phyloP scores from a whole-genome alignment of 805 yeast species.

The Yamadazyma kitorensis region DNA sequence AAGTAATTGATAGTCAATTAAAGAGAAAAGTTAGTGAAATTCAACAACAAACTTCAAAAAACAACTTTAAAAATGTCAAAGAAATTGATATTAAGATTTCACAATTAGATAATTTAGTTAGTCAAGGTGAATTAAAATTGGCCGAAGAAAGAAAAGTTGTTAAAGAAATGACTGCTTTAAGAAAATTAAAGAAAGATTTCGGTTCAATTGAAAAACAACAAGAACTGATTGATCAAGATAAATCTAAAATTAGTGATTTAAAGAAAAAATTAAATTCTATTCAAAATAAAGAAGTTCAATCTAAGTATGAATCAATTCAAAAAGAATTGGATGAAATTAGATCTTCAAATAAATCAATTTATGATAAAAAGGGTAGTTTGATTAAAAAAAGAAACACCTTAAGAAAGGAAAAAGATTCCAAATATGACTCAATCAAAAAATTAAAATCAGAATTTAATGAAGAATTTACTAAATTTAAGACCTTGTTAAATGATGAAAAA shows the following conservation, averaged over 20 bases:
- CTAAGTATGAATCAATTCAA: constrained; percentile 65
- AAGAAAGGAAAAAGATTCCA: constrained; percentile 64
- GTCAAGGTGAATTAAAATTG: constrained; percentile 74
- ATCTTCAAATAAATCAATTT: constrained; percentile 54
- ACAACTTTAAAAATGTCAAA: constrained; percentile 60
- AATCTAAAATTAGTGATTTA: constrained; percentile 69
- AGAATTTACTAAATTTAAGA: constrained; percentile 68
- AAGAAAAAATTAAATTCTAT: constrained; percentile 61
- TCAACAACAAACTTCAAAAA: constrained; percentile 66
- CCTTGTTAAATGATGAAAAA: constrained; percentile 64
- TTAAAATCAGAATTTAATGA: constrained; percentile 73
- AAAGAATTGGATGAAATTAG: constrained; percentile 67
- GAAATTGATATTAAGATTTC: constrained; percentile 68
- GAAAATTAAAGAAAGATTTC: constrained; percentile 79
- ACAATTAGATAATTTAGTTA: constrained; percentile 69
- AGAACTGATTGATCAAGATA: constrained; percentile 75
- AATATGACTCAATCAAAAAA: constrained; percentile 63
- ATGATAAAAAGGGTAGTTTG: constrained; percentile 63
- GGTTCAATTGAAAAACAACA: constrained; percentile 71
- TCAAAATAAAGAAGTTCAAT: constrained; percentile 63
- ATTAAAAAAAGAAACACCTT: constrained; percentile 65
- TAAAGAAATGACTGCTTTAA: constrained; percentile 80
- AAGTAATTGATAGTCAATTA: constrained; percentile 61
- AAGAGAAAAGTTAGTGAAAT: constrained; percentile 77
- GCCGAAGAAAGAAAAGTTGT: constrained; percentile 87